These are phyloP conservation scores for Metschnikowia kunwiensis DNA, from an alignment of 805 yeast genomes.

Conservation along the genomic window DNA sequence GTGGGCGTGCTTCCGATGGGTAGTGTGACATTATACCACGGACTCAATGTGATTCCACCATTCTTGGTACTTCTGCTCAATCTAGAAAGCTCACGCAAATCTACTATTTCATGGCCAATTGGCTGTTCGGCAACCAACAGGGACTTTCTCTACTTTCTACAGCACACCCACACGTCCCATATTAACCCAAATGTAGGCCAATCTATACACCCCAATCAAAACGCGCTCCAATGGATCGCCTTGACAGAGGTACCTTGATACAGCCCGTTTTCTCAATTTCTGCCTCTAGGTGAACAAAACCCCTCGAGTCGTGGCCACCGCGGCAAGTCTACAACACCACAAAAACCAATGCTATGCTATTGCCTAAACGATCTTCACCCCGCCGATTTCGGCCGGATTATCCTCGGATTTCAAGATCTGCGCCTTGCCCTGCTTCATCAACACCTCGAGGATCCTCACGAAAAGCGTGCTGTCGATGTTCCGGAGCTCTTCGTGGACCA, in stretches of 20 bases:
- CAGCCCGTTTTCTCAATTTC: constrained; percentile 8
- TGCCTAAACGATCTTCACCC: constrained; percentile 64
- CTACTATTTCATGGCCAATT: too few species aligned
- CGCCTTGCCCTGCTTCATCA: constrained; percentile 70
- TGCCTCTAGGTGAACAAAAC: constrained; percentile 10
- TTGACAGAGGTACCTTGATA: constrained; percentile 7
- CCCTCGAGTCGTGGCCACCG: constrained; percentile 6
- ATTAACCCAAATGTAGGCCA: constrained; percentile 5
- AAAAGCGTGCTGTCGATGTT: constrained; percentile 59
- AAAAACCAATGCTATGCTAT: background rate
- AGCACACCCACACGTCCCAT: background rate
- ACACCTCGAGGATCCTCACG: constrained; percentile 49
- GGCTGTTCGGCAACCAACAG: background rate
- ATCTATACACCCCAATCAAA: constrained; percentile 5
- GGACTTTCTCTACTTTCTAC: background rate
- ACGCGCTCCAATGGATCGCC: background rate
- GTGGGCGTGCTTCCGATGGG: too few species aligned
- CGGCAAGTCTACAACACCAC: constrained; percentile 7
- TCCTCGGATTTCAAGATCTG: constrained; percentile 66
- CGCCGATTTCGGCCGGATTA: constrained; percentile 55
- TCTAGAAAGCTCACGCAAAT: too few species aligned
- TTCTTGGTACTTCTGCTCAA: too few species aligned
- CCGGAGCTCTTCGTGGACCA: constrained; percentile 53
- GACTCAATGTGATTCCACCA: too few species aligned
- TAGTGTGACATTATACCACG: too few species aligned